Evolutionary conservation across 352 stramenopile species (phyloP), one percentile per base, ranked within the genome.

Genomic region (Pythium dissotocum): DNA sequence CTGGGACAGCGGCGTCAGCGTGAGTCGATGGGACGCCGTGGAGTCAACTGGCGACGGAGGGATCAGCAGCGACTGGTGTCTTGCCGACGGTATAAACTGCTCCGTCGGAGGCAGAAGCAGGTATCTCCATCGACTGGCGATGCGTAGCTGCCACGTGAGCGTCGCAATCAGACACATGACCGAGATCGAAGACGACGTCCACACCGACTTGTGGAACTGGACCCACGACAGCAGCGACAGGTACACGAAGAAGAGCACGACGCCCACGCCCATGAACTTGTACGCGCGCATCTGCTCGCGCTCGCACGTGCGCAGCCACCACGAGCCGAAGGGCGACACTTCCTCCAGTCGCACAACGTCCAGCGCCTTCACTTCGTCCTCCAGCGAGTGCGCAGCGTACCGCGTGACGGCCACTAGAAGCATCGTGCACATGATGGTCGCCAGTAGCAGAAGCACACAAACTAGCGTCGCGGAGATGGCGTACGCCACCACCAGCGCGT

Each of bases 111-210:
- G 81, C 40, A 76, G 72, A 13, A 91, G 71, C 58, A 94, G 72
- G 61, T 94, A 94, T 2, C 85, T 73, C 85, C 85, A 94, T 52
- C 85, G 83, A 63, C 82, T 90, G 21, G 80, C 83, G 67, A 91
- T 82, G 35, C 82, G 77, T 14, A 94, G 67, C 69, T 94, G 83
- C 82, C 80, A 94, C 38, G 76, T 72, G 24, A 88, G 59, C 48
- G 89, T 79, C 0, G 71, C 82, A 2, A 82, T 2, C 9, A 89
- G 67, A 26, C 73, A 79, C 35, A 92, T 63, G 24, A 78, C 61
- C 26, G 71, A 81, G 60, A 94, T 82, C 36, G 61, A 85, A 6
- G 70, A 51, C 3, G 78, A 69, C 30, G 83, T 76, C 30, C 64
- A 78, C 6, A 63, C 69, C 52, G 77, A 87, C 21, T 65, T 32